Conservation (phyloP, 305 asterid species). For the Petunia hybrid region DNA sequence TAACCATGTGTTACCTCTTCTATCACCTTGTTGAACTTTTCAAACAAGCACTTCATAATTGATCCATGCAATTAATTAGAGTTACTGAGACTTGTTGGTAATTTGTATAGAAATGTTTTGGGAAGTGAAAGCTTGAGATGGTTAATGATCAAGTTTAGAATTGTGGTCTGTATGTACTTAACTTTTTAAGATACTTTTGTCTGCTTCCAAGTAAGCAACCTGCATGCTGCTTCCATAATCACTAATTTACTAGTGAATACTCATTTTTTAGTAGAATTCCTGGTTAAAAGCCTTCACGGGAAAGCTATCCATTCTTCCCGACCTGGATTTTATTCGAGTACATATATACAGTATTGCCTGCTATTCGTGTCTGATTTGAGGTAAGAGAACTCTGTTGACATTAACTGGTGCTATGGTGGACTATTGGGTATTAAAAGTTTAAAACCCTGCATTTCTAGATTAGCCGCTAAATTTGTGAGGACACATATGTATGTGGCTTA, state of each 20-base stretch:
- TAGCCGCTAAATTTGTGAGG: not conserved
- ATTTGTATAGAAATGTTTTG: slow-evolving; percentile 17
- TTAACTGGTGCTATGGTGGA: not conserved
- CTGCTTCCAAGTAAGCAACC: slow-evolving; percentile 17
- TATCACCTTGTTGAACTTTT: not conserved
- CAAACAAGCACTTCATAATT: slow-evolving; percentile 6
- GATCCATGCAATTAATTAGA: not conserved
- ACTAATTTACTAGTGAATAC: not conserved
- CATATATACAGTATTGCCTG: not conserved
- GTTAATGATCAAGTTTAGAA: slow-evolving; percentile 14
- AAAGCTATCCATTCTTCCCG: not conserved
- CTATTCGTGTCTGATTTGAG: not conserved
- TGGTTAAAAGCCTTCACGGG: not conserved
- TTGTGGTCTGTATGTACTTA: not conserved
- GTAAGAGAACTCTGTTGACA: not conserved
- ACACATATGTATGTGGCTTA: not conserved
- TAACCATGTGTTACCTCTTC: slow-evolving; percentile 4
- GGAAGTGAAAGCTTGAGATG: slow-evolving; percentile 10
- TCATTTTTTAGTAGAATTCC: not conserved
- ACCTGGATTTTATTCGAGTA: not conserved
- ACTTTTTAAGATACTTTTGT: slow-evolving; percentile 3
- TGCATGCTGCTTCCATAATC: slow-evolving; percentile 7
- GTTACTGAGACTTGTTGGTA: slow-evolving; percentile 5
- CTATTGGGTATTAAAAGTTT: not conserved
- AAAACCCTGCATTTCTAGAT: not conserved